Base-by-base conservation (phyloP, 768 basidiomycete species). In the Rhodotorula toruloides region DNA sequence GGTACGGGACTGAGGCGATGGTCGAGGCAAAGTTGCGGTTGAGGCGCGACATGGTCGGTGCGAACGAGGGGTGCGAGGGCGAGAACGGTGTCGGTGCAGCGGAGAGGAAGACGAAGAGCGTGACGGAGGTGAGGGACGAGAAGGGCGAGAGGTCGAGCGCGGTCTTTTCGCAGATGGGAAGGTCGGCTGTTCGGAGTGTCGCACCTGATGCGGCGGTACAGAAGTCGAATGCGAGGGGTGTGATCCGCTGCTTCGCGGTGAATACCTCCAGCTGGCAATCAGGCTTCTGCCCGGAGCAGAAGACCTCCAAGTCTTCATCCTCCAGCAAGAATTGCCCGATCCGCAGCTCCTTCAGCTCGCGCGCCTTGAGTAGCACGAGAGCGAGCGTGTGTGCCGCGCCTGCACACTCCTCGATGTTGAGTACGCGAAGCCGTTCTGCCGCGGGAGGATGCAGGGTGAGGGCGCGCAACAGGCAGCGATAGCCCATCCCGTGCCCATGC, bases 311-410 rank as follows among this genome's bases (percentile, higher is more conserved):
- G 48, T 66, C 65, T 4, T 44, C 44, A 10, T 54, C 9, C 36
- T 60, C 65, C 54, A 66, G 58, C 11, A 66, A 58, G 39, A 60
- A 66, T 29, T 60, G 58, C 1, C 65, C 65, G 31, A 66, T 22
- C 13, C 58, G n/a, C 1, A 66, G 58, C 14, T 56, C 58, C n/a
- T 29, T n/a, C 2, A 66, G 43, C 32, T 16, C 22, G 4, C 39
- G 47, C 5, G 48, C 39, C 17, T 31, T 29, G 27, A 49, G 36
- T n/a, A 66, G 47, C 13, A 66, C 58, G 16, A n/a, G 31, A 4
- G 65, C 65, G 58, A 66, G 65, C n/a, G 58, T 66, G 32, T 46
- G 46, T 16, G 53, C 54, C 14, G 59, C 54, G 37, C 65, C 65
- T 16, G n/a, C 40, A 48, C 65, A 61, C 19, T 52, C 42, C 16